phyloP scores from a whole-genome alignment of 805 yeast genomes.

The Candida krabiensis region DNA sequence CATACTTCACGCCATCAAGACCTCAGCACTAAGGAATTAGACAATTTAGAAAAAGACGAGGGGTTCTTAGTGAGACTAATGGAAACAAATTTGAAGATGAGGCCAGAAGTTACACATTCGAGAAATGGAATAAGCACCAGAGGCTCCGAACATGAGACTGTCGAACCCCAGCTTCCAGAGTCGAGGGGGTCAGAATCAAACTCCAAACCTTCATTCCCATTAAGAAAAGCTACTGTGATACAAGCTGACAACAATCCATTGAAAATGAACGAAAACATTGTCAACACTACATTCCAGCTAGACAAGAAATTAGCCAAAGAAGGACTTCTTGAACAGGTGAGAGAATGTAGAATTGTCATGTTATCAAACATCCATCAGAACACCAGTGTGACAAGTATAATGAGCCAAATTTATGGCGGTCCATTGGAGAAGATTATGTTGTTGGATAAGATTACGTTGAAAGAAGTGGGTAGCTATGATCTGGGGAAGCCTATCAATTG shows the following conservation, averaged over 20 bases:
- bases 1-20: slow-evolving; percentile 7
- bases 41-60: slow-evolving; percentile 17
- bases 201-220: background rate
- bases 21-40: slow-evolving; percentile 2
- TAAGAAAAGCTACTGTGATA: slow-evolving; percentile 6
- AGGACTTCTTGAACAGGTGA: slow-evolving; percentile 7
- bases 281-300: slow-evolving; percentile 12
- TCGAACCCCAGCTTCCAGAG: slow-evolving; percentile 8
- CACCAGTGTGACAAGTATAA: slow-evolving; percentile 48
- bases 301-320: slow-evolving; percentile 9
- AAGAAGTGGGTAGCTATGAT: slow-evolving; percentile 7
- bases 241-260: slow-evolving; percentile 11
- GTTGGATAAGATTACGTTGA: slow-evolving; percentile 19
- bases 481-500: slow-evolving; percentile 21
- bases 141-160: slow-evolving; percentile 13
- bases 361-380: slow-evolving; percentile 25
- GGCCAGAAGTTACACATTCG: slow-evolving; percentile 7
- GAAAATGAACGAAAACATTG: slow-evolving; percentile 20
- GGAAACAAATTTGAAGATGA: slow-evolving; percentile 16
- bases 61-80: slow-evolving; percentile 17
- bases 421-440: slow-evolving; percentile 55
- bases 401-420: slow-evolving; percentile 66
- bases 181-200: slow-evolving; percentile 11
- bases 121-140: slow-evolving; percentile 7
- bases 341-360: slow-evolving; percentile 21